Evolutionary conservation across 75 land plant species (phyloP).

Genomic region (Pinus taeda): DNA sequence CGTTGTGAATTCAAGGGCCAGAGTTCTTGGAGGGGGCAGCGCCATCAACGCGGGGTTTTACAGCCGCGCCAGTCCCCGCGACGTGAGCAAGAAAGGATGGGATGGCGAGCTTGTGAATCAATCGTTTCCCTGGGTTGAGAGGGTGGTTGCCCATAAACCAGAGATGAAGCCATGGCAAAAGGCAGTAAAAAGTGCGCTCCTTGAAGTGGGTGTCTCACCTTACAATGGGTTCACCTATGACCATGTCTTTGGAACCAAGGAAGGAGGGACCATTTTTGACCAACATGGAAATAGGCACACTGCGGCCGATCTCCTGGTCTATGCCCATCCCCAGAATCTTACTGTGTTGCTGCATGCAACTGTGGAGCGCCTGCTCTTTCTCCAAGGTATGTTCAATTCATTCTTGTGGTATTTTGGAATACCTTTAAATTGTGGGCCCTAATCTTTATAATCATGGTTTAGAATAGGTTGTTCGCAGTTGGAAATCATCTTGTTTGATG

Average conservation of each 20-base stretch:
- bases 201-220: slow-evolving; percentile 72
- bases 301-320: slow-evolving; percentile 45
- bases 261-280: slow-evolving; percentile 51
- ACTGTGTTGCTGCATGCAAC: slow-evolving; percentile 28
- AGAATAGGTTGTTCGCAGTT: too few species aligned
- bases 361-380: slow-evolving; percentile 27
- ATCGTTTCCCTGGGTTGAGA: slow-evolving; percentile 77
- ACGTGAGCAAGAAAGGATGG: slow-evolving; percentile 45
- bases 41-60: slow-evolving; percentile 90
- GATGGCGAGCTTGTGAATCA: slow-evolving; percentile 59
- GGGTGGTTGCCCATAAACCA: slow-evolving; percentile 57
- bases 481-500: too few species aligned
- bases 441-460: too few species aligned
- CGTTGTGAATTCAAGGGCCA: slow-evolving; percentile 63
- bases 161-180: slow-evolving; percentile 46
- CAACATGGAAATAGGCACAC: slow-evolving; percentile 33
- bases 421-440: too few species aligned
- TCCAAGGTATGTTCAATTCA: neutral
- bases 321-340: slow-evolving; percentile 25
- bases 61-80: slow-evolving; percentile 59
- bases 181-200: slow-evolving; percentile 50
- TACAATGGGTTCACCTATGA: slow-evolving; percentile 78
- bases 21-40: slow-evolving; percentile 83
- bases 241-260: slow-evolving; percentile 71
- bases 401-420: too few species aligned